Evolutionary conservation across 108 stramenopile species (phyloP), one percentile per base, ranked within the genome.

Genomic region (Nitzschia putrida): DNA sequence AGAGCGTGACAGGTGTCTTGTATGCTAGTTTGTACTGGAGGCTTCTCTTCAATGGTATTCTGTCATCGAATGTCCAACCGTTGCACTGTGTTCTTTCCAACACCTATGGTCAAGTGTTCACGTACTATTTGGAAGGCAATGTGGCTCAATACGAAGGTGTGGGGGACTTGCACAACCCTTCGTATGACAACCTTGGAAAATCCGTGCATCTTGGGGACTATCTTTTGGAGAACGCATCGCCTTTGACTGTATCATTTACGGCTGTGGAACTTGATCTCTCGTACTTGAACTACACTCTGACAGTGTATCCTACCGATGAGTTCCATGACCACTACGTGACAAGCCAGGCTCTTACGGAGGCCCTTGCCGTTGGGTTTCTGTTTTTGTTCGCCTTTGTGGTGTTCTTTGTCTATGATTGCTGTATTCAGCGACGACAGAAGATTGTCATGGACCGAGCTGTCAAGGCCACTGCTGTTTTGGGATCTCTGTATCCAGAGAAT

Each of bases 131-230:
- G 26, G 61, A 68, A 12, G 90, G 85, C 0, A 71, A 55, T 11
- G 23, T 64, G 0, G 83, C 83, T 18, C 64, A 45, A 7, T 68
- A 76, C 12, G 13, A 85, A 56, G 85, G 86, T 1, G 69, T 69
- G 34, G 84, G 84, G 10, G 88, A 90, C 57, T 37, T 61, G 12
- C 84, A 90, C 49, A 84, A 90, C 53, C 41, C 53, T 20, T 58
- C 57, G 20, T 90, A 78, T 59, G 66, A 80, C 47, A 54, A 68
- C 13, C 25, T 67, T 7, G 60, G 66, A 11, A 29, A 20, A 18
- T 55, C 34, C 3, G 42, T 53, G 8, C 21, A 43, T 12, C n/a
- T 68, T 11, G 53, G 12, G 18, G 68, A 43, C 45, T 25, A 29
- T 42, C 1, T 68, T 8, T 21, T 57, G 13, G 23, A 21, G 7